These are phyloP conservation scores for Aspergillus bridgeri DNA, from an alignment of 495 filamentous ascomycete species.

Conservation along the genomic window DNA sequence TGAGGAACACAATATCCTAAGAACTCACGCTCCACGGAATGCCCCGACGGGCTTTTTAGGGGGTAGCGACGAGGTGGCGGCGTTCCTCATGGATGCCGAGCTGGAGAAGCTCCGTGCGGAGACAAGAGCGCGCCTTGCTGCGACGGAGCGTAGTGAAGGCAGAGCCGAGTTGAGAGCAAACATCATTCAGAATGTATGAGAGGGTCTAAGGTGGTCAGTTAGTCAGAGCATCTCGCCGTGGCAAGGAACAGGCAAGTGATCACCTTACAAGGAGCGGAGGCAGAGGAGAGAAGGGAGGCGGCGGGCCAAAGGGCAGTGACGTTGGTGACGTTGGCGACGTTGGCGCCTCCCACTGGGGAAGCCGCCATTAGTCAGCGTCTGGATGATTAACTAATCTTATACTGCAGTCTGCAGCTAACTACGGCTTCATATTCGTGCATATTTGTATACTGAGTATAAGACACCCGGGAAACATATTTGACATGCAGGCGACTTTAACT, in stretches of 20 bases:
- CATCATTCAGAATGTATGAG: conserved; percentile 22
- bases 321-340: conserved; percentile 44
- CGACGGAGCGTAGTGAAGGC: conserved; percentile 25
- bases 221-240: background rate
- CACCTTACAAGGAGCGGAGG: background rate
- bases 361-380: conserved; percentile 15
- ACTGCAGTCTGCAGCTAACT: too few relatives aligned
- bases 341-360: conserved; percentile 23
- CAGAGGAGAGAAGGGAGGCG: background rate
- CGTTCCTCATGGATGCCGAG: conserved; percentile 33
- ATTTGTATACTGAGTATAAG: too few relatives aligned
- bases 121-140: conserved; percentile 20
- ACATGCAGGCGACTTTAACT: too few relatives aligned
- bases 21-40: conserved; percentile 84
- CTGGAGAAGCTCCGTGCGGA: conserved; percentile 32
- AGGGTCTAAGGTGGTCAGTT: background rate
- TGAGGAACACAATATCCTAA: background rate
- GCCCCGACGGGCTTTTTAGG: conserved; percentile 81
- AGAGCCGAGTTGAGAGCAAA: conserved; percentile 18
- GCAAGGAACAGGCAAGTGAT: background rate
- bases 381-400: too few relatives aligned
- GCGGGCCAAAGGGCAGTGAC: conserved; percentile 22
- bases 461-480: too few relatives aligned
- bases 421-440: too few relatives aligned
- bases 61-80: conserved; percentile 49